Base-by-base conservation (phyloP, 495 filamentous ascomycete species). In the Amphirosellinia nigrospora region DNA sequence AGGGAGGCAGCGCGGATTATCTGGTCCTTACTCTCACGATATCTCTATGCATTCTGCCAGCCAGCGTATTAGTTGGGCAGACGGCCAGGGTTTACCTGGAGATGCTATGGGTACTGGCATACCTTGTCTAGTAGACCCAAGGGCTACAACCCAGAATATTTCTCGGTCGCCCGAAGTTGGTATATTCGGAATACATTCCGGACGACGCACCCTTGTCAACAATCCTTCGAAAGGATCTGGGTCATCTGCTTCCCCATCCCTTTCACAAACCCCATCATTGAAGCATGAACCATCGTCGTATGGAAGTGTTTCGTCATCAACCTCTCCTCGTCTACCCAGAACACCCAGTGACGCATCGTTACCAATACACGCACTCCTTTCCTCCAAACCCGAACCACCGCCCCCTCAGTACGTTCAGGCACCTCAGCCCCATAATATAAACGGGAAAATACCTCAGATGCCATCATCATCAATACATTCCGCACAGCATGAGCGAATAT, bases 341-440 rank as follows among this genome's bases (percentile, higher is more conserved):
- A 81, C 82, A 15, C 79, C 81, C 7, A 76, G 78, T 60, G 84
- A 86, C 32, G 80, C 79, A 0, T 75, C 81, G 11, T 64, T 86
- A 32, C 82, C 84, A 16, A 84, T 86, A 50, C 82, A 86, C 64
- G 80, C 83, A 19, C 73, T 86, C 16, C 66, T 86, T 16, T 75
- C 75, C 15, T 77, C 81, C 16, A 84, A 80, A 41, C 72, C 80
- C 43, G 73, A 76, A 32, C 72, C 73, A 8, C 30, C 69, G 15
- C 64, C 71, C 56, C 30, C 61, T 43, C 59, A 50, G 19, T 70
- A 45, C 19, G 43, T 46, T 21, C 59, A 53, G 32, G 13, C 46
- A 15, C 16, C 32, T n/a, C 64, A 43, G 2, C 19, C 48, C 1
- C 48, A 21, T 13, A 46, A 16, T 2, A 23, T 56, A n/a, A 70